A percentile compares a stretch with the other conserved stretches of the same genome.
These are phyloP conservation scores for Pseudozyma flocculosa DNA, from an alignment of 1,284 basidiomycete genomes.

Conservation along the genomic window DNA sequence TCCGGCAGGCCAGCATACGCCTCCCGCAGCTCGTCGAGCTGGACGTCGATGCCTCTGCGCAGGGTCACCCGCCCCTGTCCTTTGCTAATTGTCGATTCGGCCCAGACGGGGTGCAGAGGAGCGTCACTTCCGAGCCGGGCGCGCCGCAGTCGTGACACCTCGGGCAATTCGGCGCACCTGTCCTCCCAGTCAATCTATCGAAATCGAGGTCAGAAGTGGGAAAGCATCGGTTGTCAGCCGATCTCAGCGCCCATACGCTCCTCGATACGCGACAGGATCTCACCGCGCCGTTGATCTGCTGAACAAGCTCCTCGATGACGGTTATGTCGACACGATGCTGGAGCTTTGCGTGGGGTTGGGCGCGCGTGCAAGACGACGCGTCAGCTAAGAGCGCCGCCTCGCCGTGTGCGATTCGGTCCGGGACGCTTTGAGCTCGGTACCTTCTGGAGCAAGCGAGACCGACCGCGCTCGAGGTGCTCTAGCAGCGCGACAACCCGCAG, in stretches of 20 bases:
- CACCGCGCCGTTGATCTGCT: slow-evolving; percentile 10
- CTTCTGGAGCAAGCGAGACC: background rate
- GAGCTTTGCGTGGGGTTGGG: too few species aligned
- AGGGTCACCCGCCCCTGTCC: slow-evolving; percentile 11
- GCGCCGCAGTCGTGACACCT: too few species aligned
- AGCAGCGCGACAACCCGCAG: slow-evolving; percentile 15
- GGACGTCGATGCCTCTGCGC: slow-evolving; percentile 15
- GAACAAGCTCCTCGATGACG: slow-evolving; percentile 1
- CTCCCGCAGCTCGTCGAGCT: slow-evolving; percentile 21
- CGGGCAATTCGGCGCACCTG: slow-evolving; percentile 17
- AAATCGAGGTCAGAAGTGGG: too few species aligned
- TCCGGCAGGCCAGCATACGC: slow-evolving; percentile 5
- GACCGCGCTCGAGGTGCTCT: slow-evolving; percentile 4
- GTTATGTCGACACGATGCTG: too few species aligned
- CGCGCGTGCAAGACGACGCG: too few species aligned
- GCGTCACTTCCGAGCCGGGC: too few species aligned
- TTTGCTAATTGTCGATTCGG: slow-evolving; percentile 8
- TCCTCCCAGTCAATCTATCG: slow-evolving; percentile 24
- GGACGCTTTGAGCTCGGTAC: too few species aligned
- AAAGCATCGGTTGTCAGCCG: too few species aligned
- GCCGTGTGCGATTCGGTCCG: too few species aligned
- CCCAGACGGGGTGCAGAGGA: background rate
- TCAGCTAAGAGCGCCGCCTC: too few species aligned
- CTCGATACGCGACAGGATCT: too few species aligned
- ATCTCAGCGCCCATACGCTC: too few species aligned